Evolutionary conservation across 257 asterid genomes (phyloP).

Genomic region (Cynanchum wilfordii): DNA sequence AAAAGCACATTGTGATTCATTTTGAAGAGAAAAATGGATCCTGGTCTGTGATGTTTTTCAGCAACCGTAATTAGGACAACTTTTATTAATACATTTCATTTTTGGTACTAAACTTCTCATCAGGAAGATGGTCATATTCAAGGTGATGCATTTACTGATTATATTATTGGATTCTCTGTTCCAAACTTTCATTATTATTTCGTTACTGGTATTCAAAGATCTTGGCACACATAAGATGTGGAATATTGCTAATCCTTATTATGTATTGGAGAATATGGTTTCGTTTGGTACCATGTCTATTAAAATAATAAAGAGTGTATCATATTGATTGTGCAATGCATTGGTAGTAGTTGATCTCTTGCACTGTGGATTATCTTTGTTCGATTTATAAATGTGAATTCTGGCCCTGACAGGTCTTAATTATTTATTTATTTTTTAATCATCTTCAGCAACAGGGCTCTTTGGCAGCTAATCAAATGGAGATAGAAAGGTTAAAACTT

Average conservation of each 20-base stretch:
- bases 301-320: neutral
- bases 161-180: neutral
- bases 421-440: neutral
- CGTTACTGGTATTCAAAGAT: neutral
- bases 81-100: neutral
- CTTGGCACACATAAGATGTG: neutral
- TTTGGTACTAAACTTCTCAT: neutral
- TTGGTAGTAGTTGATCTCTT: neutral
- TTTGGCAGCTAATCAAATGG: slow-evolving; percentile 70
- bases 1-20: neutral
- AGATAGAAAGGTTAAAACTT: slow-evolving; percentile 56
- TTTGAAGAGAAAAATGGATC: neutral
- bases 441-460: slow-evolving; percentile 65
- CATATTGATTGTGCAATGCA: neutral
- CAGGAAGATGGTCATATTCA: neutral
- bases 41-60: neutral
- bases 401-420: neutral
- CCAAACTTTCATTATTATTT: neutral
- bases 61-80: neutral
- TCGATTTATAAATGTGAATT: neutral
- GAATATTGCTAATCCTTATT: neutral
- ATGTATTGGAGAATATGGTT: neutral
- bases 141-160: neutral
- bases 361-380: neutral
- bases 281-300: neutral